Evolutionary conservation across 2,329 filamentous ascomycete genomes (phyloP).

Genomic region (Achaetomium macrosporum): DNA sequence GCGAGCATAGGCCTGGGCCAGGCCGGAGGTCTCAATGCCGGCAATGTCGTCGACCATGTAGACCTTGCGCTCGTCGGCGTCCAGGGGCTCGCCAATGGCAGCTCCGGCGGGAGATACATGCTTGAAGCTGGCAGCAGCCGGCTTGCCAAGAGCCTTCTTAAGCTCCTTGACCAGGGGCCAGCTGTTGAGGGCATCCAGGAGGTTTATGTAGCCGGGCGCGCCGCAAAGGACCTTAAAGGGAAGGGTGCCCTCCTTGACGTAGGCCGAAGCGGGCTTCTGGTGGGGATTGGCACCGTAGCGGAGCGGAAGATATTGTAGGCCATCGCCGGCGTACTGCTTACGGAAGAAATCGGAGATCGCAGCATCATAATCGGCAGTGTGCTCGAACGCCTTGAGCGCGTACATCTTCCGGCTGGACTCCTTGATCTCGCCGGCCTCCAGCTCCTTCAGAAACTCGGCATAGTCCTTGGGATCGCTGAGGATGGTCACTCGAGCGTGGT

Average conservation of each 20-base stretch:
- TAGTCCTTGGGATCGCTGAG: constrained; percentile 93
- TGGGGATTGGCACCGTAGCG: constrained; percentile 97
- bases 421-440: constrained; percentile 79
- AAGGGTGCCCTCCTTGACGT: constrained; percentile 62
- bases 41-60: constrained; percentile 97
- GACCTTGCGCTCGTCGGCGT: constrained; percentile 84
- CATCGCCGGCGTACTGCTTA: constrained; percentile 86
- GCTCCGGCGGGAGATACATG: constrained; percentile 96
- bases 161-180: constrained; percentile 97
- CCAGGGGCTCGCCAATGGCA: constrained; percentile 84
- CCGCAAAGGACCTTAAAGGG: constrained; percentile 95
- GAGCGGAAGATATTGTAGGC: constrained; percentile 74
- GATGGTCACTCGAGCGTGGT: constrained; percentile 92
- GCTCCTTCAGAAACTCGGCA: constrained; percentile 84
- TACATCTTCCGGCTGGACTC: constrained; percentile 82
- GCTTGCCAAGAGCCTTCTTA: constrained; percentile 77
- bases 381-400: constrained; percentile 95
- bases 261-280: constrained; percentile 93
- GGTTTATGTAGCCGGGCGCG: constrained; percentile 92
- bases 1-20: constrained; percentile 93
- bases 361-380: constrained; percentile 93
- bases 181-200: constrained; percentile 91
- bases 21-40: constrained; percentile 75
- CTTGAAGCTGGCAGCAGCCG: constrained; percentile 97
- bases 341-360: constrained; percentile 97